A percentile compares a stretch with the other conserved stretches of the same genome.
Conservation (phyloP, 2,329 filamentous ascomycete genomes). For the Hypoxylon sp. region DNA sequence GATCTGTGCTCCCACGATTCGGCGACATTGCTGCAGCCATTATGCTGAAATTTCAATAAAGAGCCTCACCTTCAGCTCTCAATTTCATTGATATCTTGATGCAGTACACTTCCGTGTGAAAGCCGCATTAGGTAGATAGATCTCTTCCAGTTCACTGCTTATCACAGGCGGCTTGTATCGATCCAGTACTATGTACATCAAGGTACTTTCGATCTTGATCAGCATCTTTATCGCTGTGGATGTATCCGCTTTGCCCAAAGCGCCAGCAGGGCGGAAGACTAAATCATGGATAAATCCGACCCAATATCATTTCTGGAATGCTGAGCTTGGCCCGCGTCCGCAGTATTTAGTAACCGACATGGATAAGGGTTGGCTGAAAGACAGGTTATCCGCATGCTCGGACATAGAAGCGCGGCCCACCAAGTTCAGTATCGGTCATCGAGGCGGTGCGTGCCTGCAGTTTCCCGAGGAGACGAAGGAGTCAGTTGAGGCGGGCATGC, state of each 20-base stretch:
- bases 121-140: constrained; percentile 1
- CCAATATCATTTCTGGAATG: constrained; percentile 52
- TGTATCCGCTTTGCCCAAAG: constrained; percentile 37
- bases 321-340: constrained; percentile 75
- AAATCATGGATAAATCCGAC: constrained; percentile 24
- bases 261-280: constrained; percentile 25
- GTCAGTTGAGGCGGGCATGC: constrained; percentile 72
- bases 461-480: constrained; percentile 76
- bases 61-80: constrained; percentile 17
- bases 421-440: constrained; percentile 73
- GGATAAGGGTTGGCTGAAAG: constrained; percentile 72
- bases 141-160: background rate
- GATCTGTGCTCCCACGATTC: constrained; percentile 12
- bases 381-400: constrained; percentile 71
- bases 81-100: constrained; percentile 10
- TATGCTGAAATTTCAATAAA: constrained; percentile 16
- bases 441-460: constrained; percentile 73
- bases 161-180: background rate
- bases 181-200: constrained; percentile 25
- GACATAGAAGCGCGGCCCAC: constrained; percentile 67
- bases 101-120: background rate
- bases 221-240: constrained; percentile 23
- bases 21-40: constrained; percentile 1
- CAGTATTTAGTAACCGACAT: constrained; percentile 76
- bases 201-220: constrained; percentile 16